Conservation (phyloP, 805 yeast genomes). For the Yamadazyma insecticola region DNA sequence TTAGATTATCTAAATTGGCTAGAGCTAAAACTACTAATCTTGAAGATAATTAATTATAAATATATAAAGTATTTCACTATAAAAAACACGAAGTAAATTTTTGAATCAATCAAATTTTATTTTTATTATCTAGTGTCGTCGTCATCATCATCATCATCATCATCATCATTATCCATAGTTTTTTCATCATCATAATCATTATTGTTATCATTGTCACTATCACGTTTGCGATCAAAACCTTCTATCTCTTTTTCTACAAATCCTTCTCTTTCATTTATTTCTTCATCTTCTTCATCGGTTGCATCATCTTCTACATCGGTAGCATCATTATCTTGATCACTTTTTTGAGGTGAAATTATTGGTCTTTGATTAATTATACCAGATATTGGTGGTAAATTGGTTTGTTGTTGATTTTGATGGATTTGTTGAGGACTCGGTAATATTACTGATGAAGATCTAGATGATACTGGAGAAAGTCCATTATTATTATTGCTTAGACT, state of each 20-base stretch:
- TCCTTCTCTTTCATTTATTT: background rate
- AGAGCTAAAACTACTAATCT: too few species aligned
- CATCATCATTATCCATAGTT: conserved; percentile 4
- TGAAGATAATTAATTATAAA: too few species aligned
- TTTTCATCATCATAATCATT: too few species aligned
- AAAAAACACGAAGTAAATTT: too few species aligned
- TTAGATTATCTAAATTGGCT: conserved; percentile 3
- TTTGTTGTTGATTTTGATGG: conserved; percentile 4
- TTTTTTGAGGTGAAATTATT: too few species aligned
- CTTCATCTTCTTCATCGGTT: conserved; percentile 23
- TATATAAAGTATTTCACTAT: conserved; percentile 1
- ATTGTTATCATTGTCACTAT: too few species aligned
- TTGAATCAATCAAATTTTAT: too few species aligned
- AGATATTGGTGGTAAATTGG: conserved; percentile 25
- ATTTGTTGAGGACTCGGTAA: conserved; percentile 11
- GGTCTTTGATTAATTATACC: conserved; percentile 16
- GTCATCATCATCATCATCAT: too few species aligned
- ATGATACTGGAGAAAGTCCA: conserved; percentile 12
- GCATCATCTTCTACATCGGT: conserved; percentile 31
- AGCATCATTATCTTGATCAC: conserved; percentile 28
- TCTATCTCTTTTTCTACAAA: background rate
- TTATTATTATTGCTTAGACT: conserved; percentile 13
- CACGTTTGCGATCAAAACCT: conserved; percentile 1
- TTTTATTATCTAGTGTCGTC: too few species aligned
- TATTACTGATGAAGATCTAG: conserved; percentile 21